phyloP scores from a whole-genome alignment of 768 basidiomycete genomes.

The Coprinellus micaceus region DNA sequence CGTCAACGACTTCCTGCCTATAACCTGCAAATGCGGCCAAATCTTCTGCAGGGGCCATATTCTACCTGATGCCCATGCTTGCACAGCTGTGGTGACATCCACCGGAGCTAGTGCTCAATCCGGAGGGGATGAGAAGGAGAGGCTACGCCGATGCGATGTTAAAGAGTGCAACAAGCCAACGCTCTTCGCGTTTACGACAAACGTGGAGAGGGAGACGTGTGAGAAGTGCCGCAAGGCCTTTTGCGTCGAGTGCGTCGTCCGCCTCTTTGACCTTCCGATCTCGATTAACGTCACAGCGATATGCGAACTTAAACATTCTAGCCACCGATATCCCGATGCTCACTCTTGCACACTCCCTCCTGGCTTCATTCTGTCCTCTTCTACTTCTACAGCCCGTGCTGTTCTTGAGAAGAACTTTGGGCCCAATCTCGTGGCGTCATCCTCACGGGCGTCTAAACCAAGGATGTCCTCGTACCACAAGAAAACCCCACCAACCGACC shows the following conservation, averaged over 20 bases:
- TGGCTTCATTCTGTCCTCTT: conserved; percentile 20
- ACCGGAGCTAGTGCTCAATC: conserved; percentile 17
- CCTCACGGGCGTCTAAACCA: conserved; percentile 13
- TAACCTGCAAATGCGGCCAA: conserved; percentile 56
- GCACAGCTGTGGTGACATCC: conserved; percentile 25
- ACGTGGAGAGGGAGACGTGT: conserved; percentile 37
- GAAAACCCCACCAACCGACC: conserved; percentile 44
- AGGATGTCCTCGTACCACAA: conserved; percentile 16
- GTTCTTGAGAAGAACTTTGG: conserved; percentile 52
- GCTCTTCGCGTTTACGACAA: conserved; percentile 37
- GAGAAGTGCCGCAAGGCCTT: conserved; percentile 51
- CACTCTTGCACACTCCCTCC: conserved; percentile 47
- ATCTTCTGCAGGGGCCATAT: conserved; percentile 67
- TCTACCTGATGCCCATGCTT: conserved; percentile 56
- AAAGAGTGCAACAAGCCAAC: conserved; percentile 52
- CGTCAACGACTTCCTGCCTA: conserved; percentile 73
- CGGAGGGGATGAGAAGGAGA: neutral
- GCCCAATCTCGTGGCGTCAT: conserved; percentile 15
- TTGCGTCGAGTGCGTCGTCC: conserved; percentile 52
- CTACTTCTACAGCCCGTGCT: conserved; percentile 45
- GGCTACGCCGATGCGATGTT: conserved; percentile 48
- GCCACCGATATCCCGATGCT: conserved; percentile 65
- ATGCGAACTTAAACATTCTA: no score
- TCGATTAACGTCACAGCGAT: conserved; percentile 7
- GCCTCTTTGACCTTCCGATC: conserved; percentile 3